phyloP scores from a whole-genome alignment of 257 asterid species.

The Solanum paucissectum region DNA sequence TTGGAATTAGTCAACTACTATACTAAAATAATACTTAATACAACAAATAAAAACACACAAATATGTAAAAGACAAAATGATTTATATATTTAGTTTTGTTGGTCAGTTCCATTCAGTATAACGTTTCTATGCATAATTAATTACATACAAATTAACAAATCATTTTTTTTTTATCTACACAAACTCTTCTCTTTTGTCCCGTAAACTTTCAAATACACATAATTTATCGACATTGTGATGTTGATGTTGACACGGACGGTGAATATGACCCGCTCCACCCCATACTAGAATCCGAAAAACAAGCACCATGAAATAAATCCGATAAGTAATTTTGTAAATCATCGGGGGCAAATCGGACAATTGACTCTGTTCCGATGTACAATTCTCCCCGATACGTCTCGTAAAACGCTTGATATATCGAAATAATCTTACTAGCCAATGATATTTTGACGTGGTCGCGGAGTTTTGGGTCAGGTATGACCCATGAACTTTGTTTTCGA shows the following conservation, averaged over 20 bases:
- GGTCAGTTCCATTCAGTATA: background rate
- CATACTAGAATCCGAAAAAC: constrained; percentile 1
- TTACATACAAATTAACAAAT: background rate
- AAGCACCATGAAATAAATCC: constrained; percentile 31
- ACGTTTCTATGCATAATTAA: background rate
- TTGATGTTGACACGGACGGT: background rate
- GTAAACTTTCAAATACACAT: background rate
- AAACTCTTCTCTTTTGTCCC: background rate
- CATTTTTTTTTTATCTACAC: background rate
- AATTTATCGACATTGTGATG: background rate
- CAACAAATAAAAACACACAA: background rate
- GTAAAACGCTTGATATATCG: constrained; percentile 32
- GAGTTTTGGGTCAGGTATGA: constrained; percentile 46
- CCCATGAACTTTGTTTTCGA: constrained; percentile 42
- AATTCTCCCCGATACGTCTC: constrained; percentile 6
- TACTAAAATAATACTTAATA: background rate
- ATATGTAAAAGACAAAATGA: background rate
- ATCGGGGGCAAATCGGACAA: constrained; percentile 68
- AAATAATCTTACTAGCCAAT: constrained; percentile 19
- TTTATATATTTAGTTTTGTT: background rate
- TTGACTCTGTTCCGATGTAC: constrained; percentile 8
- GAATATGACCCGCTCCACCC: constrained; percentile 9
- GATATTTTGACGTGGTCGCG: constrained; percentile 31
- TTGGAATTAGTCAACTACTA: background rate
- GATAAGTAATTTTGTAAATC: constrained; percentile 62